phyloP scores from a whole-genome alignment of 2,329 filamentous ascomycete genomes.

The Diaporthe sp. region DNA sequence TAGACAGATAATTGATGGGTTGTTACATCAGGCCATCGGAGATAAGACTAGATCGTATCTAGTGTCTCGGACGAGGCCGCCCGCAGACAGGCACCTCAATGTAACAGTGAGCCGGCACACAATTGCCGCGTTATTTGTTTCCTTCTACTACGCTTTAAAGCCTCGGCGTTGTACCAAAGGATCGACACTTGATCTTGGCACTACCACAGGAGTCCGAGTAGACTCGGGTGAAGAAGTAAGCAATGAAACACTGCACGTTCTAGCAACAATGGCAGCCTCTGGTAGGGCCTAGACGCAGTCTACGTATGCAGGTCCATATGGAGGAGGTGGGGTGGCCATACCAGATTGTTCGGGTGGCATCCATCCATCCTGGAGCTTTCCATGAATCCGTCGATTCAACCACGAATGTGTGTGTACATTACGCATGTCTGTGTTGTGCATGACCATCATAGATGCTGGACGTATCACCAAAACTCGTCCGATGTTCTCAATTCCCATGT shows the following conservation, averaged over 20 bases:
- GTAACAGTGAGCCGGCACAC: background rate
- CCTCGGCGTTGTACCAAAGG: background rate
- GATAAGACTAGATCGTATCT: background rate
- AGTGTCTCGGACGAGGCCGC: background rate
- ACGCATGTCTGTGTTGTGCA: background rate
- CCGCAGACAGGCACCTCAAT: background rate
- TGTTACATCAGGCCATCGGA: background rate
- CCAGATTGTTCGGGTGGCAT: background rate
- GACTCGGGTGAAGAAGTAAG: background rate
- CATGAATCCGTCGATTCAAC: background rate
- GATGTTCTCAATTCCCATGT: no score
- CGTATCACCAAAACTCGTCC: accelerated
- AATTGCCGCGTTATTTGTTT: background rate
- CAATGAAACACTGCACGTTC: constrained; percentile 16
- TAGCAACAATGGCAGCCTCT: background rate
- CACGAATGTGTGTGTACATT: no score
- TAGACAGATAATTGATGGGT: background rate
- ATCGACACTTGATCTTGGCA: background rate
- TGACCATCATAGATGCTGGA: no score
- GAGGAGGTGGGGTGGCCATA: background rate
- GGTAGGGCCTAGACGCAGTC: background rate
- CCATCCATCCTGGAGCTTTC: no score
- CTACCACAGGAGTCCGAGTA: background rate
- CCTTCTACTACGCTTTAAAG: background rate
- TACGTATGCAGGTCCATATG: background rate